Evolutionary conservation across 2,329 filamentous ascomycete genomes (phyloP), one percentile per base, ranked within the genome.

Genomic region (Trichoderma koningii): DNA sequence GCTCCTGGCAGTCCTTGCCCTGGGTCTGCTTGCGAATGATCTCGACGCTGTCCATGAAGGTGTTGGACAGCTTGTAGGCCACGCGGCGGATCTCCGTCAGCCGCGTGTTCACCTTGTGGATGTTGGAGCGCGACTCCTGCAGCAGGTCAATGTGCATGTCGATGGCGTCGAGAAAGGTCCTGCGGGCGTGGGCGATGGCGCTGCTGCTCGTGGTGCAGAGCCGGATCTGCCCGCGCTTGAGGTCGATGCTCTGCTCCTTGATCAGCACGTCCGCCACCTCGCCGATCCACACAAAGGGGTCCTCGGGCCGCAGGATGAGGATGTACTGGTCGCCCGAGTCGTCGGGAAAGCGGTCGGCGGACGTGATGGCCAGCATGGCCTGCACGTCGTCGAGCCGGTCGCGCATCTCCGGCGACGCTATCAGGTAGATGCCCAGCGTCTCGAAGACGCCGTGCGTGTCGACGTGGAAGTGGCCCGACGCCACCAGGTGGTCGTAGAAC

Each of bases 21-120:
- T 85, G 84, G 1, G 93, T 93, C 76, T 99, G 94, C 70, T 88
- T 88, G 68, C 93, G 86, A 69, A 99, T 95, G 68, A 92, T 92
- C 74, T 96, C 92, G 51, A 99, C 95, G 74, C 93, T 97, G 76
- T 98, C 94, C 92, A 99, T 97, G 77, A 99, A 98, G 7, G 93
- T 92, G 78, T 97, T 98, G 59, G 93, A 97, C 50, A 99, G 83
- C 77, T 96, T 97, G 82, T 96, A 98, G 3, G 94, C 92, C 2
- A 96, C 96, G 75, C 93, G 93, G 72, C 96, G 93, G 71, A 97
- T 97, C 75, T 96, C 96, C 71, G 92, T 94, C 68, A 99, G 81
- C 74, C 96, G 91, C 57, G 89, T 82, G 73, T 98, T 96, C 70
- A 99, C 95, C 70, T 96, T 92, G 68, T 92, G 90, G 45, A 99